Conservation (phyloP, 1,139 yeast species). For the Suhomyces choctaworum region DNA sequence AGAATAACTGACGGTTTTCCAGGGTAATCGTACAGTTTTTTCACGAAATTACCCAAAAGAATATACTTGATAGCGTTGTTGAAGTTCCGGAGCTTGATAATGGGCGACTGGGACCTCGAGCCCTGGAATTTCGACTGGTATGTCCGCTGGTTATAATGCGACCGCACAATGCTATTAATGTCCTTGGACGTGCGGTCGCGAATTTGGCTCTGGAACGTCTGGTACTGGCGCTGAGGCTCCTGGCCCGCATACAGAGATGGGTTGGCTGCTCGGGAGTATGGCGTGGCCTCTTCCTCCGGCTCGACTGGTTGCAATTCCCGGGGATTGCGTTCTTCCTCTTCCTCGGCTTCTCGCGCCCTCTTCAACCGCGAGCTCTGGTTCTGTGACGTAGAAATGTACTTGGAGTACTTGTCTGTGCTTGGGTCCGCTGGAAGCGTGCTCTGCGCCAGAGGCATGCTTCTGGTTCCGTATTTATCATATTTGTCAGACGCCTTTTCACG, state of each 20-base stretch:
- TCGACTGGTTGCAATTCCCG: slow-evolving; percentile 1
- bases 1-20: slow-evolving; percentile 48
- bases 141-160: slow-evolving; percentile 86
- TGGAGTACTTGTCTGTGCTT: slow-evolving; percentile 29
- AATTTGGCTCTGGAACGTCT: slow-evolving; percentile 44
- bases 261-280: slow-evolving; percentile 35
- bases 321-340: slow-evolving; percentile 16
- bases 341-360: slow-evolving; percentile 18
- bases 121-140: slow-evolving; percentile 62
- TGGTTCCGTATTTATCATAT: slow-evolving; percentile 42
- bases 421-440: not conserved
- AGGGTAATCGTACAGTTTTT: slow-evolving; percentile 31
- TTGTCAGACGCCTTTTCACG: slow-evolving; percentile 30
- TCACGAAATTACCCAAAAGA: slow-evolving; percentile 68
- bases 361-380: slow-evolving; percentile 9
- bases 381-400: slow-evolving; percentile 22
- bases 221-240: slow-evolving; percentile 24
- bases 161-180: slow-evolving; percentile 63
- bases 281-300: slow-evolving; percentile 15
- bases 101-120: slow-evolving; percentile 73
- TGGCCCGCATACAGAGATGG: slow-evolving; percentile 22
- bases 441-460: slow-evolving; percentile 1
- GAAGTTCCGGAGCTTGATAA: slow-evolving; percentile 81
- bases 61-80: slow-evolving; percentile 91
- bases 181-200: slow-evolving; percentile 38